Percentiles rank a stretch among this genome's conserved stretches.
Conservation (phyloP, 2,329 filamentous ascomycete species). For the Drechslerella stenobrocha region DNA sequence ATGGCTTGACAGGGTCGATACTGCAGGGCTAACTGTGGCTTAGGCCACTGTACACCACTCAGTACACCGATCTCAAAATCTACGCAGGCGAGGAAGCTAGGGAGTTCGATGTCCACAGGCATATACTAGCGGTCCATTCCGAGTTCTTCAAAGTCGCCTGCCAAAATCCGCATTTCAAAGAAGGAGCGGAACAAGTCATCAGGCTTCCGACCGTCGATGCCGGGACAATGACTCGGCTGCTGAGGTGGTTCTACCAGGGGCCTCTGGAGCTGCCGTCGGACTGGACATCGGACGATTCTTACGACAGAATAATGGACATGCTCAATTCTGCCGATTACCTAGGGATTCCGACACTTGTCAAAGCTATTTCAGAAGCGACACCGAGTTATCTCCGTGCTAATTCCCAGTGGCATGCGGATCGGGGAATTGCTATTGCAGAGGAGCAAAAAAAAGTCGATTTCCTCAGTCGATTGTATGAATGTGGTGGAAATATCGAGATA, state of each 20-base stretch:
- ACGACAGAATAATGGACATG: slow-evolving; percentile 12
- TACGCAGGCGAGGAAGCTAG: slow-evolving; percentile 9
- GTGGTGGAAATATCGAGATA: slow-evolving; percentile 16
- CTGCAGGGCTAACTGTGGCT: not conserved
- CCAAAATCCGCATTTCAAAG: slow-evolving; percentile 19
- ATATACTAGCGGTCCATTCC: slow-evolving; percentile 15
- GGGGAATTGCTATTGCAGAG: slow-evolving; percentile 14
- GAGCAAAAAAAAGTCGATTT: slow-evolving; percentile 42
- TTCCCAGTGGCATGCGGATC: slow-evolving; percentile 14
- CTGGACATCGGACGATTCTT: slow-evolving; percentile 17
- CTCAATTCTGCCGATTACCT: slow-evolving; percentile 40
- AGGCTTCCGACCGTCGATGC: slow-evolving; percentile 22
- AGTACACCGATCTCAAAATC: slow-evolving; percentile 18
- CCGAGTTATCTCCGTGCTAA: slow-evolving; percentile 18
- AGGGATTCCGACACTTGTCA: slow-evolving; percentile 5
- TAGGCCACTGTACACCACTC: slow-evolving; percentile 3
- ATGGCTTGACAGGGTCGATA: no score
- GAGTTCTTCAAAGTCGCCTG: slow-evolving; percentile 39
- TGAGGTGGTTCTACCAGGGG: slow-evolving; percentile 27
- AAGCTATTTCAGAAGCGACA: slow-evolving; percentile 3
- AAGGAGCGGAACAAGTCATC: slow-evolving; percentile 17
- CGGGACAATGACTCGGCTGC: slow-evolving; percentile 4
- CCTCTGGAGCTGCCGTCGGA: slow-evolving; percentile 17
- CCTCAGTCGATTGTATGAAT: slow-evolving; percentile 36
- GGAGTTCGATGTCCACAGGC: slow-evolving; percentile 21